phyloP scores from a whole-genome alignment of 768 basidiomycete genomes.

The Xanthoconium stramineum region DNA sequence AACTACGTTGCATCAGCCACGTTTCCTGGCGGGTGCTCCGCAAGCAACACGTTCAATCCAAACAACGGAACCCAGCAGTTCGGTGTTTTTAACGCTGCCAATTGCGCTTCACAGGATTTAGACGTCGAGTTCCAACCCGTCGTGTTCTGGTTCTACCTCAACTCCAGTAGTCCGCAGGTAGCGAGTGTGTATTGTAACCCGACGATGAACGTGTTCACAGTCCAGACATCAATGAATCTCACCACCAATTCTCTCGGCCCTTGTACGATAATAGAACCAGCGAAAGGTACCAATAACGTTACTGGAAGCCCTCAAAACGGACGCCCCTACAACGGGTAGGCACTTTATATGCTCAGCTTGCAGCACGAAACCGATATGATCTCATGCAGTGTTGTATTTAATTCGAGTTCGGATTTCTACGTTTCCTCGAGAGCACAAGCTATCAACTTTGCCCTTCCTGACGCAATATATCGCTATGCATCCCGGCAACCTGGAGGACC shows the following conservation, averaged over 20 bases:
- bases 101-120: constrained; percentile 29
- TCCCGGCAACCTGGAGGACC: constrained; percentile 38
- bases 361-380: neutral
- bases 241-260: constrained; percentile 39
- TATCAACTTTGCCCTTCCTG: constrained; percentile 51
- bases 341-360: neutral
- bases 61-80: constrained; percentile 43
- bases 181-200: constrained; percentile 59
- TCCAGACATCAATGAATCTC: constrained; percentile 43
- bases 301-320: constrained; percentile 44
- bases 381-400: constrained; percentile 39
- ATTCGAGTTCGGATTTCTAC: constrained; percentile 39
- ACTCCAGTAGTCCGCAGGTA: constrained; percentile 36
- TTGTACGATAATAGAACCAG: constrained; percentile 33
- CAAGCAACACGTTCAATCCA: constrained; percentile 37
- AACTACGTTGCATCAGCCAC: constrained; percentile 40
- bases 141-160: constrained; percentile 65
- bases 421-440: constrained; percentile 50
- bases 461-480: constrained; percentile 57
- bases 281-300: constrained; percentile 46
- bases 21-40: constrained; percentile 48
- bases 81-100: constrained; percentile 41
- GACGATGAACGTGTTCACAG: constrained; percentile 41
- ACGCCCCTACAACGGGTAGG: constrained; percentile 59
- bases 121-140: constrained; percentile 49